Conservation (phyloP, 305 asterid genomes). For the Solanum hybrid region DNA sequence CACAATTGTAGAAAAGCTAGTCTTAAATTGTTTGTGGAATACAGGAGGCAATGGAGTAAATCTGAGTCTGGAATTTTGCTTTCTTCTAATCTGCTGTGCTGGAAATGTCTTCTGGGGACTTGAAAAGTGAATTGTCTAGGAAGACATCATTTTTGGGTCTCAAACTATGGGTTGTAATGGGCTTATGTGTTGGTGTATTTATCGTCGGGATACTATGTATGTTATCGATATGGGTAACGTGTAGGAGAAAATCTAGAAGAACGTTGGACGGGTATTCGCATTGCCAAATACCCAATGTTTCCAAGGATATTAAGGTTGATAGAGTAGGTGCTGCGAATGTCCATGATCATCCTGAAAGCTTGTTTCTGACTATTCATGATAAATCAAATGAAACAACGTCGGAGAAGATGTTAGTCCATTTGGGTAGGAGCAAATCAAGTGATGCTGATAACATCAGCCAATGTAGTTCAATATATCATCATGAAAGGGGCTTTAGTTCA, state of each 20-base stretch:
- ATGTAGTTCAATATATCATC: slow-evolving; percentile 61
- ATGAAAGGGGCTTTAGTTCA: slow-evolving; percentile 59
- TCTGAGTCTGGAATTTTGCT: slow-evolving; percentile 8
- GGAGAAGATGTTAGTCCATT: slow-evolving; percentile 59
- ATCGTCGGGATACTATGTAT: slow-evolving; percentile 65
- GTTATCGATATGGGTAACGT: slow-evolving; percentile 65
- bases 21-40: slow-evolving; percentile 25
- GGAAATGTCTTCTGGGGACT: slow-evolving; percentile 57
- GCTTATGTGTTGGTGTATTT: slow-evolving; percentile 68
- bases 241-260: slow-evolving; percentile 57
- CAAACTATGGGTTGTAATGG: slow-evolving; percentile 81
- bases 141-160: slow-evolving; percentile 52
- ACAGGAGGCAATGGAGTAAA: slow-evolving; percentile 47
- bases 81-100: not conserved
- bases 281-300: slow-evolving; percentile 60
- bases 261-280: slow-evolving; percentile 36
- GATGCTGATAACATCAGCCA: slow-evolving; percentile 75
- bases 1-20: slow-evolving; percentile 4
- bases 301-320: slow-evolving; percentile 80
- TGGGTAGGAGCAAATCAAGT: slow-evolving; percentile 62
- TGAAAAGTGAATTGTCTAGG: slow-evolving; percentile 50
- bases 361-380: slow-evolving; percentile 40
- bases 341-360: slow-evolving; percentile 39
- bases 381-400: slow-evolving; percentile 51
- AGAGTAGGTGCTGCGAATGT: slow-evolving; percentile 40